phyloP scores from a whole-genome alignment of 2,329 filamentous ascomycete species.

The Blumeriella jaapii region DNA sequence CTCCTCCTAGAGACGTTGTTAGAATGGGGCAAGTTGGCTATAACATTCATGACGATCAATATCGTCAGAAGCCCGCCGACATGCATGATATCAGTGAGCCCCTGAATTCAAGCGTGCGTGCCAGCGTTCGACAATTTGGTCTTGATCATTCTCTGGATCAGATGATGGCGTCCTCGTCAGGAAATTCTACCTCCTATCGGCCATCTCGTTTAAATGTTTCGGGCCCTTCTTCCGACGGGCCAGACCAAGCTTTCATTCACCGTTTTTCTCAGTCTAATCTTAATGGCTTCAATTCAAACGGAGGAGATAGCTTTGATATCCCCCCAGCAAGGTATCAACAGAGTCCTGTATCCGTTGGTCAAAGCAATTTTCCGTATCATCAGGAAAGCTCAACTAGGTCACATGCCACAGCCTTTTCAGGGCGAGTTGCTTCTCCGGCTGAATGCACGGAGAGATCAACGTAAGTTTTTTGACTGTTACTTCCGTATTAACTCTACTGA shows the following conservation, averaged over 20 bases:
- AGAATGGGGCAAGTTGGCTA: constrained; percentile 10
- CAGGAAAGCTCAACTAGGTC: constrained; percentile 16
- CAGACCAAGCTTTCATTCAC: constrained; percentile 22
- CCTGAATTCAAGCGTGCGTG: constrained; percentile 11
- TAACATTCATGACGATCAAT: constrained; percentile 8
- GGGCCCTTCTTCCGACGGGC: constrained; percentile 11
- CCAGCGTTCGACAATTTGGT: constrained; percentile 12
- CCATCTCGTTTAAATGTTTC: constrained; percentile 19
- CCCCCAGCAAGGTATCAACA: constrained; percentile 16
- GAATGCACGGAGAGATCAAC: constrained; percentile 18
- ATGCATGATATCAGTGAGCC: constrained; percentile 7
- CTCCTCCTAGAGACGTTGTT: constrained; percentile 7
- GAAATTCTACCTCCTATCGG: constrained; percentile 14
- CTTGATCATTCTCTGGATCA: constrained; percentile 10
- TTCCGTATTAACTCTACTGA: constrained; percentile 12
- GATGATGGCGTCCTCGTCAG: constrained; percentile 13
- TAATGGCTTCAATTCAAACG: constrained; percentile 15
- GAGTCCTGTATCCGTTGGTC: constrained; percentile 9
- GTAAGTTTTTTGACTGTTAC: constrained; percentile 18
- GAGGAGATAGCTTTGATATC: constrained; percentile 16
- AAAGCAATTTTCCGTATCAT: constrained; percentile 10
- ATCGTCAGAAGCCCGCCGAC: constrained; percentile 9
- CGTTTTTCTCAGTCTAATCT: constrained; percentile 25
- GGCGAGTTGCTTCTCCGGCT: constrained; percentile 20
- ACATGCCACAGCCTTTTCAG: constrained; percentile 8